These are phyloP conservation scores for Fimicolochytrium jonesii DNA, from an alignment of 192 early-diverging fungal species.

Conservation along the genomic window DNA sequence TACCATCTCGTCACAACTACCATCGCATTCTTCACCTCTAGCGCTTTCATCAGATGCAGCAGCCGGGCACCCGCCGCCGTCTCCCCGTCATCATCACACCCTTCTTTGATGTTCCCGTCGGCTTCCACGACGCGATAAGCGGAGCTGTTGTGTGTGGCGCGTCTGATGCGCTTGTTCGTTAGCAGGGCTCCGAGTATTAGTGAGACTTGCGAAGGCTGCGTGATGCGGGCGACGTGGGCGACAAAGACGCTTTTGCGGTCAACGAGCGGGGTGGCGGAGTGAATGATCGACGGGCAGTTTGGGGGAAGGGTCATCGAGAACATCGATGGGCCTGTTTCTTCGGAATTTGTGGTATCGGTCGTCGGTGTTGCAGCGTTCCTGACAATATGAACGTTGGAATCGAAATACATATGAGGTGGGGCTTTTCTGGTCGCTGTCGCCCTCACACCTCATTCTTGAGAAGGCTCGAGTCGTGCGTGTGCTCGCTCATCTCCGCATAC, in stretches of 20 bases:
- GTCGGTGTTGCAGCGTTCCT: too few species aligned
- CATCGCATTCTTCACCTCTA: slow-evolving; percentile 66
- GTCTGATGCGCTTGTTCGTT: slow-evolving; percentile 62
- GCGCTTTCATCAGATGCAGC: slow-evolving; percentile 73
- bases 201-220: slow-evolving; percentile 50
- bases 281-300: slow-evolving; percentile 43
- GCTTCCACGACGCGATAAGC: slow-evolving; percentile 76
- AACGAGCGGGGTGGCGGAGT: slow-evolving; percentile 53
- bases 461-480: too few species aligned
- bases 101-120: slow-evolving; percentile 52
- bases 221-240: slow-evolving; percentile 67
- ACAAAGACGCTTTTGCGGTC: slow-evolving; percentile 85
- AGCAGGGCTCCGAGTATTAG: slow-evolving; percentile 49
- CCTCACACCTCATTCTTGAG: too few species aligned
- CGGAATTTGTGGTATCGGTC: too few species aligned
- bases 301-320: slow-evolving; percentile 10
- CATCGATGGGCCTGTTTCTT: too few species aligned
- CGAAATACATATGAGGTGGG: too few species aligned
- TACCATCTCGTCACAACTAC: slow-evolving; percentile 86
- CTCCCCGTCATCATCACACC: slow-evolving; percentile 93
- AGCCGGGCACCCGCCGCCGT: slow-evolving; percentile 81
- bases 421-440: too few species aligned
- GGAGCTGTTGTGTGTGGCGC: slow-evolving; percentile 85
- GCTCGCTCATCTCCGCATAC: too few species aligned
- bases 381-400: too few species aligned